Conservation (phyloP, 352 stramenopile genomes). For the Phytophthora sp. region DNA sequence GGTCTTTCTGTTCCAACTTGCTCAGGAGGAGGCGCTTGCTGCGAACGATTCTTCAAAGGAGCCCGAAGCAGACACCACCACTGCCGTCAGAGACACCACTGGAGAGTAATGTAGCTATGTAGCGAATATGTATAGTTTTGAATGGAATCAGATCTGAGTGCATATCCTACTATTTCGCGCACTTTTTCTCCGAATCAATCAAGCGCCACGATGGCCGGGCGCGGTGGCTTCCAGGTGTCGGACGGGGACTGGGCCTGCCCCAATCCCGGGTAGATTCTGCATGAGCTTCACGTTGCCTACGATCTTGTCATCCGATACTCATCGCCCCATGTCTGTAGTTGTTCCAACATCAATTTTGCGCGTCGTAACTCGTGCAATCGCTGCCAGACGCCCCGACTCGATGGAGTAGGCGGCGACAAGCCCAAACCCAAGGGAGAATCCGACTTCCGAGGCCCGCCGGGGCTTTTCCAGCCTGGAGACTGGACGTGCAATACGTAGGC, state of each 20-base stretch:
- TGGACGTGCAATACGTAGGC: conserved; percentile 84
- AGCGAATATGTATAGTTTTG: conserved; percentile 28
- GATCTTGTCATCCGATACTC: conserved; percentile 2
- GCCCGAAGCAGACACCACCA: conserved; percentile 21
- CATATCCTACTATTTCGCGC: conserved; percentile 5
- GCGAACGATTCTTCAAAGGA: conserved; percentile 17
- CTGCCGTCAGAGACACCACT: conserved; percentile 10
- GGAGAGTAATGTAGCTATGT: conserved; percentile 17
- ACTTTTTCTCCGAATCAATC: conserved; percentile 23
- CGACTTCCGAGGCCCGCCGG: conserved; percentile 64
- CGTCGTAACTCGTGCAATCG: conserved; percentile 82
- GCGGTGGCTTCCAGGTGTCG: conserved; percentile 58
- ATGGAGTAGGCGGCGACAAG: conserved; percentile 40
- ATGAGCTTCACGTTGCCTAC: not conserved
- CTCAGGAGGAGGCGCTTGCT: conserved; percentile 45
- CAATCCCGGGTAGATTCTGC: conserved; percentile 65
- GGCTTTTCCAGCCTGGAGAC: conserved; percentile 81
- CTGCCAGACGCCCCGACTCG: conserved; percentile 69
- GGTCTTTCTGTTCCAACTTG: conserved; percentile 73
- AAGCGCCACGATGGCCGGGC: conserved; percentile 44
- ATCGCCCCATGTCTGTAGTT: conserved; percentile 45
- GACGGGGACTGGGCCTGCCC: conserved; percentile 84
- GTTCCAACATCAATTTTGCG: conserved; percentile 87
- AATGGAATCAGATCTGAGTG: conserved; percentile 43
- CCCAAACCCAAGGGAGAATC: conserved; percentile 34